phyloP scores from a whole-genome alignment of 345 rosid species.

The Capsella bursapastoris region DNA sequence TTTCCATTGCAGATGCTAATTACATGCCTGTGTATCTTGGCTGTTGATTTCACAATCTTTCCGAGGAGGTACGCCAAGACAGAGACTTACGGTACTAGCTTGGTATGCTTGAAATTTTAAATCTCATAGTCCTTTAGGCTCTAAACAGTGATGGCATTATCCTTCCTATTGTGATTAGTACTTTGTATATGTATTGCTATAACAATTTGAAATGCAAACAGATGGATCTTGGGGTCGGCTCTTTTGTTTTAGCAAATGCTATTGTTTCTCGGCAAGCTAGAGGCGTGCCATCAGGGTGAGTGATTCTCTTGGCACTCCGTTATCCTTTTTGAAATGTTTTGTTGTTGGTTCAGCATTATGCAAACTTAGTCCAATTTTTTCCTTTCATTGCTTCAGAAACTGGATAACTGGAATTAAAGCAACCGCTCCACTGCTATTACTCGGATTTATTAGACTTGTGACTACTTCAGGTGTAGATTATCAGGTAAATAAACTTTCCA shows the following conservation, averaged over 20 bases:
- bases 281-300: conserved; percentile 61
- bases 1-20: conserved; percentile 67
- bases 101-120: conserved; percentile 53
- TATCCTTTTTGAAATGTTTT: conserved; percentile 1
- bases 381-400: conserved; percentile 50
- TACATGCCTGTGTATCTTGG: conserved; percentile 87
- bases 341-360: conserved; percentile 6
- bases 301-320: conserved; percentile 8
- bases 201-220: conserved; percentile 44
- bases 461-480: conserved; percentile 78
- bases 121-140: background rate
- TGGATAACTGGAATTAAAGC: conserved; percentile 63
- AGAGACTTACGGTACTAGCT: conserved; percentile 80
- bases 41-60: conserved; percentile 87
- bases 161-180: conserved; percentile 3
- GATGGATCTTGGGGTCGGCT: conserved; percentile 99
- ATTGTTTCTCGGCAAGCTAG: conserved; percentile 88
- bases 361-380: background rate
- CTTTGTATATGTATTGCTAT: background rate
- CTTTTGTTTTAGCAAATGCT: conserved; percentile 80
- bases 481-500: conserved; percentile 59
- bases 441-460: conserved; percentile 79
- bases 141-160: background rate
- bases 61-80: conserved; percentile 90
- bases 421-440: conserved; percentile 63